Evolutionary conservation across 192 early-diverging fungal genomes (phyloP), one percentile per base, ranked within the genome.

Genomic region (Geranomyces michiganensis): DNA sequence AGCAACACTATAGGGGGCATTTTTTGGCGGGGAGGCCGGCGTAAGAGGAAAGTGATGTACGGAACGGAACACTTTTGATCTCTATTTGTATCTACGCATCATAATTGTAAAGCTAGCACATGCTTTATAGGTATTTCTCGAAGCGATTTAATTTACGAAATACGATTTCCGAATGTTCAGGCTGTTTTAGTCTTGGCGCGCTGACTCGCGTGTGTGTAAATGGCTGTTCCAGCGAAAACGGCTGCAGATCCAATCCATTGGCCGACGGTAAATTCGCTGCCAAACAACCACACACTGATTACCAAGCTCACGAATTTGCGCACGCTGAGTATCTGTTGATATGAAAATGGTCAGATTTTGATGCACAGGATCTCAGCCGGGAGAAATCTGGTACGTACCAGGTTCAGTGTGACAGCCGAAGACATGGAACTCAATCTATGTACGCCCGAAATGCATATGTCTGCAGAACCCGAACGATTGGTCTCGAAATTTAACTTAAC

Each of bases 381-480:
- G 15, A 26, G 10, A 8, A 9, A 7, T 15, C 13, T 9, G 14
- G 14, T 14, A 69, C 73, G 0, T 41, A 69, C 90, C 12, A 96
- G 83, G 68, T 94, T 96, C 27, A 95, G 77, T 0, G 94, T 93
- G 7, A 96, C 80, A 13, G 92, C 89, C 19, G 91, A 80, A 1
- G 91, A 87, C 72, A 94, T 78, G 0, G 92, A 86, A 3, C 89
- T 91, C 72, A 96, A 76, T 27, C 87, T 82, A 56, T 94, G 91
- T 0, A 96, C 94, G 7, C 92, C 94, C 32, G 92, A 88, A 5
- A 94, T 91, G 65, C 94, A 96, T 46, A 94, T 83, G 80, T 92
- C 89, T 81, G 21, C 27, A 22, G 15, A 41, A n/a, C n/a, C n/a
- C n/a, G n/a, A n/a, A n/a, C n/a, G n/a, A n/a, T n/a, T n/a, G n/a